Evolutionary conservation across 139 green algal genomes (phyloP).

Genomic region (Mesotaenium endlicherianum): DNA sequence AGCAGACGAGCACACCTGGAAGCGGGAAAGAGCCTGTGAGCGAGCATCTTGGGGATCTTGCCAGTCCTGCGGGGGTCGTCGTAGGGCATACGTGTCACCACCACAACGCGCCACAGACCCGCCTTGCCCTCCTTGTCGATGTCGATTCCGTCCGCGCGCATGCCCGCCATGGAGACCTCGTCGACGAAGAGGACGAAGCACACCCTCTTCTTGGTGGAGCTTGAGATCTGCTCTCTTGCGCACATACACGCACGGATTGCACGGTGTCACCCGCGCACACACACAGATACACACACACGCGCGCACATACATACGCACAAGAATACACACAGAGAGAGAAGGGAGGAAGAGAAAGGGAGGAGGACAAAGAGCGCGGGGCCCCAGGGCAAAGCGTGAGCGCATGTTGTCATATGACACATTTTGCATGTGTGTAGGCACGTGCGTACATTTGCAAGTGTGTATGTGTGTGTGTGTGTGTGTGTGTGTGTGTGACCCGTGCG

Average conservation of each 20-base stretch:
- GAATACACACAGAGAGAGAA: neutral
- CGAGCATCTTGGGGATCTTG: constrained; percentile 42
- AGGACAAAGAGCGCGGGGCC: neutral
- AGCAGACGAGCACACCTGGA: constrained; percentile 32
- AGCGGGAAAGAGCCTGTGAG: constrained; percentile 43
- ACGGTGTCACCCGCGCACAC: too few relatives aligned
- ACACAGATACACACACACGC: neutral
- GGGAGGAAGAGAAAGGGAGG: neutral
- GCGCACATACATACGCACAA: neutral
- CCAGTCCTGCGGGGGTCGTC: constrained; percentile 31
- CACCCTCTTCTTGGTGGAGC: neutral
- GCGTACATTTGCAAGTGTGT: too few relatives aligned
- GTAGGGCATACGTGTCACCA: constrained; percentile 32
- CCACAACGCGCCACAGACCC: constrained; percentile 38
- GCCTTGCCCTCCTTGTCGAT: constrained; percentile 10
- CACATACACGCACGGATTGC: too few relatives aligned
- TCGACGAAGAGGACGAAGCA: constrained; percentile 27
- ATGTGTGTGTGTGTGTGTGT: too few relatives aligned
- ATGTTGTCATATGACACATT: neutral
- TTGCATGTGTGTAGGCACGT: too few relatives aligned
- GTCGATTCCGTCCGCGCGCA: constrained; percentile 6
- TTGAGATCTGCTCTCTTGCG: neutral
- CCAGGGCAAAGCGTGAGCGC: too few relatives aligned
- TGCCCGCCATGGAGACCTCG: neutral
- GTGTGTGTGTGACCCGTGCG: too few relatives aligned